Percentiles rank a stretch among this genome's conserved stretches.
These are phyloP conservation scores for Cetraspora pellucida DNA, from an alignment of 192 early-diverging fungal genomes.

Conservation along the genomic window DNA sequence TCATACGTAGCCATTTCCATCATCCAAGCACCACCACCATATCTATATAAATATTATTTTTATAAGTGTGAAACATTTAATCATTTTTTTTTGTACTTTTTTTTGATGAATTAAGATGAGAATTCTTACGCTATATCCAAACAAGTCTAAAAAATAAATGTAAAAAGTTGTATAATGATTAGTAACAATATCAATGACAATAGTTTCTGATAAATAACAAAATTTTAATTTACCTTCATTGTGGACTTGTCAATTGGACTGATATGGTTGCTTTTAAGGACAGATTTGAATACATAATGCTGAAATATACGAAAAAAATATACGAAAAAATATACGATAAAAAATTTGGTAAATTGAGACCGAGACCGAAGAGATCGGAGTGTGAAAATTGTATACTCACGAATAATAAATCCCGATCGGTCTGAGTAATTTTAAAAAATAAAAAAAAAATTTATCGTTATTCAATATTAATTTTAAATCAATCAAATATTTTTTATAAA, in stretches of 20 bases:
- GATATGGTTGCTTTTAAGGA: background rate
- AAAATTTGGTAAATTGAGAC: too few species aligned
- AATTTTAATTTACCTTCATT: background rate
- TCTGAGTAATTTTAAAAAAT: background rate
- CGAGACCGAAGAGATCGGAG: too few species aligned
- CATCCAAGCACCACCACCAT: background rate
- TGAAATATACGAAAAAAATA: too few species aligned
- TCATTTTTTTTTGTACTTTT: too few species aligned
- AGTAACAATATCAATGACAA: background rate
- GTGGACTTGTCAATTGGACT: background rate
- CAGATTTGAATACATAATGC: background rate
- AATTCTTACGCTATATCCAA: background rate
- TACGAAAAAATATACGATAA: too few species aligned
- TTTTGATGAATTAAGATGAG: too few species aligned
- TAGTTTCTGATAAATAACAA: background rate
- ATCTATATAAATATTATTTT: background rate
- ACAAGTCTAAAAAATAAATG: background rate
- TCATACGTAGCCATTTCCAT: background rate
- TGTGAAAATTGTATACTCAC: background rate
- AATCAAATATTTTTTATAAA: background rate
- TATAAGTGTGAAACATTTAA: too few species aligned
- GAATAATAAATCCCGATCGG: background rate
- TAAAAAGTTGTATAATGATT: background rate
- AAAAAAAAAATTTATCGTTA: background rate
- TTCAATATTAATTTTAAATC: background rate